Percentiles rank a stretch among this genome's conserved stretches.
These are phyloP conservation scores for Aspergillus intermedius DNA, from an alignment of 2,329 filamentous ascomycete genomes.

Conservation along the genomic window DNA sequence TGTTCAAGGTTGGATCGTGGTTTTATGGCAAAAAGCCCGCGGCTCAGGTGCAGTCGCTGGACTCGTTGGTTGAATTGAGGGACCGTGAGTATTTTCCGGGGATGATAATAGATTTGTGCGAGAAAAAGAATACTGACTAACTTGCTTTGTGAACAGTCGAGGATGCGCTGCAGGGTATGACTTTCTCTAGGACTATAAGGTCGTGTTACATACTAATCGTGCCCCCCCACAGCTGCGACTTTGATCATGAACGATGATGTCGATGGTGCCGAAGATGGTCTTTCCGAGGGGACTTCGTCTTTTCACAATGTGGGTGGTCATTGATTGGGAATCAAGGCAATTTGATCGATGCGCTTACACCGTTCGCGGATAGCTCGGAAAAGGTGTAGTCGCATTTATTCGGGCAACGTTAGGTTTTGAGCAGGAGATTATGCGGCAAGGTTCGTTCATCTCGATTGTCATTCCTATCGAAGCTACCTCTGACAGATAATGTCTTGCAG, in stretches of 20 bases:
- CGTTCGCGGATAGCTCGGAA: slow-evolving; percentile 55
- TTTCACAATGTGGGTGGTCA: slow-evolving; percentile 62
- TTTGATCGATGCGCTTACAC: slow-evolving; percentile 7
- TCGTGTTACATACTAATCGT: background rate
- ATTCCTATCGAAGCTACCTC: background rate
- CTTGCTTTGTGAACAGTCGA: slow-evolving; percentile 23
- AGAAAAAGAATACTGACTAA: slow-evolving; percentile 13
- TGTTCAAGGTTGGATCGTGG: slow-evolving; percentile 40
- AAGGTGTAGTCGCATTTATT: slow-evolving; percentile 77
- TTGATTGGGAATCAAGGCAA: background rate
- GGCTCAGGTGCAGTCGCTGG: slow-evolving; percentile 48
- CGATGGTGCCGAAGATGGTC: slow-evolving; percentile 67
- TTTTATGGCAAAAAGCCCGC: slow-evolving; percentile 38
- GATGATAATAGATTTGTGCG: slow-evolving; percentile 10
- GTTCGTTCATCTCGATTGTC: slow-evolving; percentile 26
- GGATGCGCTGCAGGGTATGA: slow-evolving; percentile 39
- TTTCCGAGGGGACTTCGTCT: slow-evolving; percentile 68
- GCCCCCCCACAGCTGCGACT: slow-evolving; percentile 49
- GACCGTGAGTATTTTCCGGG: slow-evolving; percentile 30
- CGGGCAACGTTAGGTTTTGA: slow-evolving; percentile 83
- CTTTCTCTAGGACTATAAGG: background rate
- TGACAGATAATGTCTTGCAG: slow-evolving; percentile 31
- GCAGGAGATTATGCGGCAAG: slow-evolving; percentile 79
- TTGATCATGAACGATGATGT: slow-evolving; percentile 88
- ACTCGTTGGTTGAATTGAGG: slow-evolving; percentile 52